Percentiles rank a stretch among this genome's conserved stretches.
phyloP scores from a whole-genome alignment of 2,329 filamentous ascomycete species.

The Phoma sp. region DNA sequence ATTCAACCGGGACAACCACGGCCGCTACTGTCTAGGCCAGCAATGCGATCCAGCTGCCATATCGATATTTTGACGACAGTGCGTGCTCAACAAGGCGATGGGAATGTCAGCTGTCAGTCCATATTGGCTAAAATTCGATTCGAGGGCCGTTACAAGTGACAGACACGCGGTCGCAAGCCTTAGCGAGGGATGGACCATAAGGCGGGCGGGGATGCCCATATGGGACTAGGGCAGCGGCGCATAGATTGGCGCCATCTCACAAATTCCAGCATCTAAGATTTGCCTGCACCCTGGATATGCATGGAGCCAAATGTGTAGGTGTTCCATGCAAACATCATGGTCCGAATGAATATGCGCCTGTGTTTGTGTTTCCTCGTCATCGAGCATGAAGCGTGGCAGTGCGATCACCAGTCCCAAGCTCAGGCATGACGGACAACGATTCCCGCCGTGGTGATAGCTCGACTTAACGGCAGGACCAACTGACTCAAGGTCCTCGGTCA shows the following conservation, averaged over 20 bases:
- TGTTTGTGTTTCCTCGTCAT: no score
- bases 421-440: background rate
- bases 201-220: background rate
- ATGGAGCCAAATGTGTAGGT: background rate
- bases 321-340: no score
- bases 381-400: no score
- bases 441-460: no score
- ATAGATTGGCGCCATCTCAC: background rate
- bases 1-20: background rate
- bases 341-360: no score
- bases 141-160: background rate
- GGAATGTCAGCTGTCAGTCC: no score
- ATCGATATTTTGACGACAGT: no score
- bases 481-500: background rate
- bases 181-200: background rate
- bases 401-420: no score
- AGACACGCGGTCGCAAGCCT: background rate
- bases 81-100: no score
- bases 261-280: background rate
- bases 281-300: no score
- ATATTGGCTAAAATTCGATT: no score
- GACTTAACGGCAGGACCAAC: background rate
- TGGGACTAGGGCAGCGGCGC: background rate
- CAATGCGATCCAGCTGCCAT: no score
- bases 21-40: background rate